Evolutionary conservation across 495 filamentous ascomycete species (phyloP), one percentile per base, ranked within the genome.

Genomic region (Staphylotrichum longicolle): DNA sequence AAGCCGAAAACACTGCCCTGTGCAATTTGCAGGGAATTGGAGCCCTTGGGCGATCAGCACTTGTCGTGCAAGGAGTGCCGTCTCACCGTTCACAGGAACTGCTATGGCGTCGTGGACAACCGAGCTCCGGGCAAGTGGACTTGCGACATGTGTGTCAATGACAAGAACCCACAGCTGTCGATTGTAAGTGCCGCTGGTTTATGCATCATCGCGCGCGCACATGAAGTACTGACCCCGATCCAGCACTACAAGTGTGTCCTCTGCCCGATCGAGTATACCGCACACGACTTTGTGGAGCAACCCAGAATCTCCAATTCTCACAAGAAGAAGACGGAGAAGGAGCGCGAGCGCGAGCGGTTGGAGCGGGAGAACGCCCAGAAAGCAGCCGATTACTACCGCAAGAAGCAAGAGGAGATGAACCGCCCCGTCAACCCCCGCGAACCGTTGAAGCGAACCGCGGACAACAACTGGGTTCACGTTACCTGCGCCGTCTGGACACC

Each of bases 391-490:
- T 85, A 87, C 51, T 96, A 96, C 69, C 84, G 85, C 11, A 89
- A 88, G 68, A 85, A 84, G 65, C 95, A 99, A 72, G 85, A 90
- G 67, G 87, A 91, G 33, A 79, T 83, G 68, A 90, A 88, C 60
- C 88, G 91, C 41, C 93, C 95, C 4, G 74, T 88, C 30, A 83
- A 89, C 66, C 94, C 94, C 34, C 89, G 95, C 15, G 94, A 98
- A 66, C 87, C 94, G 4, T 75, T 99, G 56, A 99, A 99, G 77
- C 82, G 89, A 35, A 99, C 94, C 0, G 85, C 87, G 8, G 88
- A 91, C 60, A 97, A 97, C 74, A 97, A 98, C 67, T 99, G 94
- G 94, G 89, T 96, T n/a, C 94, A 99, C 69, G 91, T 97, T 34
- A 83, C 86, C 46, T 99, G 94, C 67, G 91, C 94, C 5, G 78